Evolutionary conservation across 2,329 filamentous ascomycete genomes (phyloP).

Genomic region (Fulvia fulva): DNA sequence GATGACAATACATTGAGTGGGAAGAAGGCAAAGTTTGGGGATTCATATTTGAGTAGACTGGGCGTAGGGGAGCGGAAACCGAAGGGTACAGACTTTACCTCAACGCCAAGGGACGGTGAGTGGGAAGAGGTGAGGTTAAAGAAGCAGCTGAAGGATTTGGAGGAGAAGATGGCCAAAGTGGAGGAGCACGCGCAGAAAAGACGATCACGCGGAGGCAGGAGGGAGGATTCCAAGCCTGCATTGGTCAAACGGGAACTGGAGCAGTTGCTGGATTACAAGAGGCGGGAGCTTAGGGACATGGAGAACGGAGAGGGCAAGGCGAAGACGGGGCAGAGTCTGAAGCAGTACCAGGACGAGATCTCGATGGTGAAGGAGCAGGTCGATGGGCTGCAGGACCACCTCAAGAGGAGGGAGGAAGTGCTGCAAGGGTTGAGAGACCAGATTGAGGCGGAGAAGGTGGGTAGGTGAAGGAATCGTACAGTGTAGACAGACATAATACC

Average conservation of each 20-base stretch:
- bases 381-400: slow-evolving; percentile 79
- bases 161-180: slow-evolving; percentile 79
- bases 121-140: slow-evolving; percentile 97
- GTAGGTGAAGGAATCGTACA: slow-evolving; percentile 1
- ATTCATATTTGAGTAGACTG: slow-evolving; percentile 88
- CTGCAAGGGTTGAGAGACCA: slow-evolving; percentile 73
- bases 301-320: slow-evolving; percentile 67
- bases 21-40: slow-evolving; percentile 94
- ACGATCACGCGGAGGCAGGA: slow-evolving; percentile 40
- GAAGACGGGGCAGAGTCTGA: slow-evolving; percentile 67
- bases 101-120: slow-evolving; percentile 79
- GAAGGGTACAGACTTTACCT: slow-evolving; percentile 83
- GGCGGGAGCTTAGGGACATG: slow-evolving; percentile 69
- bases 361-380: slow-evolving; percentile 90
- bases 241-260: slow-evolving; percentile 92
- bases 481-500: not conserved
- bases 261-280: slow-evolving; percentile 92
- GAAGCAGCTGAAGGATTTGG: slow-evolving; percentile 84
- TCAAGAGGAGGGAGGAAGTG: slow-evolving; percentile 69
- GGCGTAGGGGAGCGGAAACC: slow-evolving; percentile 72
- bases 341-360: slow-evolving; percentile 79
- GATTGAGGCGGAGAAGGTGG: slow-evolving; percentile 69
- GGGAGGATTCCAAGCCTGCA: slow-evolving; percentile 76
- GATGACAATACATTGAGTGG: slow-evolving; percentile 80
- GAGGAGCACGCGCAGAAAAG: slow-evolving; percentile 60